Evolutionary conservation across 768 basidiomycete genomes (phyloP).

Genomic region (Lactarius deliciosus): DNA sequence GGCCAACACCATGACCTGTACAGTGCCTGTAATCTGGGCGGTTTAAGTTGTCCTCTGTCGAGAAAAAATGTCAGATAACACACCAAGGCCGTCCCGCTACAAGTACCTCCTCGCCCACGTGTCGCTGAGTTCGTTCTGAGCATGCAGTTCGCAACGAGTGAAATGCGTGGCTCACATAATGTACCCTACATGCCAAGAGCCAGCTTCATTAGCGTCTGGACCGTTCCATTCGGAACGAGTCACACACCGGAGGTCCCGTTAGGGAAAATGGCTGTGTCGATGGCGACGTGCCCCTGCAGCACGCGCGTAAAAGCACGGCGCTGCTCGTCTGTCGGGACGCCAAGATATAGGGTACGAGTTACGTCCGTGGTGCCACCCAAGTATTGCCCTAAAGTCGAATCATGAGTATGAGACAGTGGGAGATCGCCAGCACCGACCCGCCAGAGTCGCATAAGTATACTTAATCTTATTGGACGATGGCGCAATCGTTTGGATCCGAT

Average conservation of each 20-base stretch:
- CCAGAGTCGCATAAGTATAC: conserved; percentile 87
- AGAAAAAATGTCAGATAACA: conserved; percentile 27
- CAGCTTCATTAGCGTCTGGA: neutral
- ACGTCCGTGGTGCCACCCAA: conserved; percentile 95
- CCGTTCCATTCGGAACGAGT: neutral
- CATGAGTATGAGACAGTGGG: neutral
- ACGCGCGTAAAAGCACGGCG: conserved; percentile 90
- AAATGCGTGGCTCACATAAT: conserved; percentile 44
- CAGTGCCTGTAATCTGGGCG: conserved; percentile 75
- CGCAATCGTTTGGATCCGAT: conserved; percentile 72
- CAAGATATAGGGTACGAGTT: conserved; percentile 92
- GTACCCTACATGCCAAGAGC: conserved; percentile 44
- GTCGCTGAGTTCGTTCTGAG: conserved; percentile 50
- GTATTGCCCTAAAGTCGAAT: conserved; percentile 61
- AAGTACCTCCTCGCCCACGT: conserved; percentile 74
- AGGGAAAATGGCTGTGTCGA: conserved; percentile 85
- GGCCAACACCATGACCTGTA: conserved; percentile 93
- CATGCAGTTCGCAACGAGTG: neutral
- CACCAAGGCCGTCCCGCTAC: conserved; percentile 88
- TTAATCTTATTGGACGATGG: conserved; percentile 72
- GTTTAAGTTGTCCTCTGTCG: neutral
- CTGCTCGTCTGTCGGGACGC: conserved; percentile 77
- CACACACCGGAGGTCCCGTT: conserved; percentile 67
- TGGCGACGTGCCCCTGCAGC: conserved; percentile 85
- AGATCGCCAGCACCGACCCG: conserved; percentile 38